These are phyloP conservation scores for Celoporthe dispersa DNA, from an alignment of 2,329 filamentous ascomycete genomes.

Conservation along the genomic window DNA sequence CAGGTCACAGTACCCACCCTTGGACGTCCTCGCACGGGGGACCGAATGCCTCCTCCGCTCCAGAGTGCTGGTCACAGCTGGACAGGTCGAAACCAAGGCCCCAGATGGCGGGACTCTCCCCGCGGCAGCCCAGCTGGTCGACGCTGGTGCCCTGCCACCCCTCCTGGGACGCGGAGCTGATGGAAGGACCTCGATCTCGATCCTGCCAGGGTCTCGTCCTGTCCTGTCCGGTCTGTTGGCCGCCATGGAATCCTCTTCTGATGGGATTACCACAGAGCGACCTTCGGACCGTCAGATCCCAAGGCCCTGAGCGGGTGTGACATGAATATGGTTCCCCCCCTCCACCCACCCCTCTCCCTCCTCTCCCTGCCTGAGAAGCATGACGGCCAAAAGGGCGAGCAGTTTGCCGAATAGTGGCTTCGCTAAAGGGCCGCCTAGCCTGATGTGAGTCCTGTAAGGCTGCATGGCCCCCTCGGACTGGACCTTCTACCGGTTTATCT, in stretches of 20 bases:
- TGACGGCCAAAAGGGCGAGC: neutral
- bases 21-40: neutral
- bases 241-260: constrained; percentile 1
- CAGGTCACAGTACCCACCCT: neutral
- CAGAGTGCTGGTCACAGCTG: neutral
- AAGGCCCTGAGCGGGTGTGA: neutral
- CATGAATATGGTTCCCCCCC: neutral
- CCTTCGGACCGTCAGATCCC: constrained; percentile 8
- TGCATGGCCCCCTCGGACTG: constrained; percentile 21
- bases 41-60: neutral
- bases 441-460: constrained; percentile 20
- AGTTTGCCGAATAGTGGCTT: constrained; percentile 17
- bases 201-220: neutral
- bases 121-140: neutral
- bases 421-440: constrained; percentile 24
- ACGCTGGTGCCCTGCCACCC: neutral
- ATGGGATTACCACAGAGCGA: constrained; percentile 7
- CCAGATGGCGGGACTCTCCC: neutral
- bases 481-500: constrained; percentile 1
- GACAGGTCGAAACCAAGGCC: neutral
- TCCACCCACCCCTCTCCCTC: neutral
- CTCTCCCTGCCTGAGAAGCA: neutral
- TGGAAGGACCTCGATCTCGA: constrained; percentile 6
- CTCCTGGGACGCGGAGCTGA: neutral
- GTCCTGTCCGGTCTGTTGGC: neutral